A percentile compares a stretch with the other conserved stretches of the same genome.
Evolutionary conservation across 2,329 filamentous ascomycete genomes (phyloP).

Genomic region (Myotisia sp.): DNA sequence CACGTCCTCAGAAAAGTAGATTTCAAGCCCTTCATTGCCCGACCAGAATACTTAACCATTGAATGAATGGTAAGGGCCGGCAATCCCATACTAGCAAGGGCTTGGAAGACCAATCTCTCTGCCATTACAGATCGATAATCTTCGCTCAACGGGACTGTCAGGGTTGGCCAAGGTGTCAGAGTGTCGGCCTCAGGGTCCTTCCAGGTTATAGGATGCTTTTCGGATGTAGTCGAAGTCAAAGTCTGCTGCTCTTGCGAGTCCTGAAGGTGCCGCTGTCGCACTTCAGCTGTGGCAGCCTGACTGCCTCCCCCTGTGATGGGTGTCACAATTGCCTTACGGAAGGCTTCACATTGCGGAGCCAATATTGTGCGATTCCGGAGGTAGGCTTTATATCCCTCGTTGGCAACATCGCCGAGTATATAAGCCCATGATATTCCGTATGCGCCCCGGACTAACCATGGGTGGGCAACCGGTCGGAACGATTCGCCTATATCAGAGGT

Average conservation of each 20-base stretch:
- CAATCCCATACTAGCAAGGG: conserved; percentile 79
- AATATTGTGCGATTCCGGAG: conserved; percentile 65
- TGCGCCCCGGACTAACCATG: conserved; percentile 61
- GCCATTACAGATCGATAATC: conserved; percentile 86
- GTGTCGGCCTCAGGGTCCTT: conserved; percentile 18
- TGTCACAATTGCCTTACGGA: conserved; percentile 22
- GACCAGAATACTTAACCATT: conserved; percentile 77
- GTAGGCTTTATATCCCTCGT: conserved; percentile 94
- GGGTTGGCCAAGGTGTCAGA: conserved; percentile 27
- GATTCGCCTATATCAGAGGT: conserved; percentile 94
- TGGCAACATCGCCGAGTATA: conserved; percentile 71
- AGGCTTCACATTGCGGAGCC: conserved; percentile 48
- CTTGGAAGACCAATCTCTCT: conserved; percentile 81
- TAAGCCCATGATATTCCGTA: conserved; percentile 92
- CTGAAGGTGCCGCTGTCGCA: conserved; percentile 1
- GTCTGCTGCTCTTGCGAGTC: conserved; percentile 1
- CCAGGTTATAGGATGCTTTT: conserved; percentile 16
- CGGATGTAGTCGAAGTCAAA: conserved; percentile 5
- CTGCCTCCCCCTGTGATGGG: conserved; percentile 4
- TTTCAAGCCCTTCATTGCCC: conserved; percentile 69
- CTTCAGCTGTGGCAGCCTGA: conserved; percentile 4
- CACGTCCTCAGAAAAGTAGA: conserved; percentile 64
- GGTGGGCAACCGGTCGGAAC: conserved; percentile 84
- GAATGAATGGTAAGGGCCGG: conserved; percentile 90
- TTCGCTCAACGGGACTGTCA: conserved; percentile 56